These are phyloP conservation scores for Hansenula lynferdii DNA, from an alignment of 1,139 yeast species.

Conservation along the genomic window DNA sequence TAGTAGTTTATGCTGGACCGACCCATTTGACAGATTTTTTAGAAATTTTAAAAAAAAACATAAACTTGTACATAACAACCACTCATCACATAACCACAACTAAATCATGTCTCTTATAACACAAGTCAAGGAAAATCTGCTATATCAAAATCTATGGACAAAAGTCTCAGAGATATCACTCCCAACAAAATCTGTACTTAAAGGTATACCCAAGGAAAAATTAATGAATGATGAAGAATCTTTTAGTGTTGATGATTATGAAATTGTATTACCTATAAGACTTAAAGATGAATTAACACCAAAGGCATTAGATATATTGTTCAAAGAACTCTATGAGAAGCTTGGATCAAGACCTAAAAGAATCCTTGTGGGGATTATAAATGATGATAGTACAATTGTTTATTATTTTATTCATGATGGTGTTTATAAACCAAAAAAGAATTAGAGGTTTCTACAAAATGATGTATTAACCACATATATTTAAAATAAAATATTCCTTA, in stretches of 20 bases:
- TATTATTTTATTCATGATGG: constrained; percentile 66
- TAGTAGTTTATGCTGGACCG: too few species aligned
- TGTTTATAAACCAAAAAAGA: constrained; percentile 52
- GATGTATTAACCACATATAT: neutral
- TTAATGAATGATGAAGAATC: constrained; percentile 24
- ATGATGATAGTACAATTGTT: constrained; percentile 63
- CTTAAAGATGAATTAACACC: constrained; percentile 29
- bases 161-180: constrained; percentile 29
- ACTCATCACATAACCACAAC: neutral
- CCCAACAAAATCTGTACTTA: constrained; percentile 13
- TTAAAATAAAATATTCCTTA: constrained; percentile 6
- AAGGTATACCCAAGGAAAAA: constrained; percentile 29
- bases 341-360: constrained; percentile 34
- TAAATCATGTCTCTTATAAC: neutral
- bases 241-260: constrained; percentile 12
- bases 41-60: neutral
- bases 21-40: neutral
- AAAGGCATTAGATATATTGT: constrained; percentile 23
- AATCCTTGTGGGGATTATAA: constrained; percentile 49
- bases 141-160: constrained; percentile 52
- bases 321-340: constrained; percentile 19
- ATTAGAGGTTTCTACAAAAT: constrained; percentile 21
- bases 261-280: constrained; percentile 29
- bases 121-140: constrained; percentile 35
- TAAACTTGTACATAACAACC: too few species aligned